Percentiles rank a stretch among this genome's conserved stretches.
Evolutionary conservation across 2,329 filamentous ascomycete genomes (phyloP).

Genomic region (Verticillium albo-atrum): DNA sequence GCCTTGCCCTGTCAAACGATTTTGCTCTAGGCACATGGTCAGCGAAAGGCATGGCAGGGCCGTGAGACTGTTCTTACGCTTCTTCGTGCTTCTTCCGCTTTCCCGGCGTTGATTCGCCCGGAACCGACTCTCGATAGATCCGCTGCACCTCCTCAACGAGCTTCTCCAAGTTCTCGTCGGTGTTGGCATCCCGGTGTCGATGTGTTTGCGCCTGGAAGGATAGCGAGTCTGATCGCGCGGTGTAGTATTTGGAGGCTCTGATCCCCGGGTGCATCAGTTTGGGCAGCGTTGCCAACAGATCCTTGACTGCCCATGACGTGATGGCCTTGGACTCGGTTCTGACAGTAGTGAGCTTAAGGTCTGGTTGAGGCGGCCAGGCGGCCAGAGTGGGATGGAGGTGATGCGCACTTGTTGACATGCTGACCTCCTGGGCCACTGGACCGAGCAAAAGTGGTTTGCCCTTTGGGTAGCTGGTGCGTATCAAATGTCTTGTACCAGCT

Average conservation of each 20-base stretch:
- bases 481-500: constrained; percentile 45
- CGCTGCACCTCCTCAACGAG: constrained; percentile 41
- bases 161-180: constrained; percentile 47
- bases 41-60: not conserved
- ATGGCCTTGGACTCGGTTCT: constrained; percentile 58
- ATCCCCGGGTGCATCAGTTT: constrained; percentile 41
- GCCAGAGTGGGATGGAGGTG: not conserved
- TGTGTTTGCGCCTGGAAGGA: constrained; percentile 52
- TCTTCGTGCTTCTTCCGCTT: constrained; percentile 45
- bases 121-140: constrained; percentile 43
- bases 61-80: constrained; percentile 32
- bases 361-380: not conserved
- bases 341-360: not conserved
- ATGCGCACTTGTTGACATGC: constrained; percentile 55
- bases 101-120: constrained; percentile 38
- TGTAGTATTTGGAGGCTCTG: constrained; percentile 51
- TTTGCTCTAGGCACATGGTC: constrained; percentile 31
- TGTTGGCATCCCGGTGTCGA: constrained; percentile 47
- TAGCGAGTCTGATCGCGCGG: constrained; percentile 44
- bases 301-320: constrained; percentile 44
- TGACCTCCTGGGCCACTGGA: constrained; percentile 59
- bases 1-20: constrained; percentile 36
- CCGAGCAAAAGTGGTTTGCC: constrained; percentile 49
- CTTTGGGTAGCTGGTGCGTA: constrained; percentile 39
- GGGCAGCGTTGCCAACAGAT: constrained; percentile 42